Evolutionary conservation across 208 protist genomes (phyloP).

Genomic region (Trichomonas gallinae): DNA sequence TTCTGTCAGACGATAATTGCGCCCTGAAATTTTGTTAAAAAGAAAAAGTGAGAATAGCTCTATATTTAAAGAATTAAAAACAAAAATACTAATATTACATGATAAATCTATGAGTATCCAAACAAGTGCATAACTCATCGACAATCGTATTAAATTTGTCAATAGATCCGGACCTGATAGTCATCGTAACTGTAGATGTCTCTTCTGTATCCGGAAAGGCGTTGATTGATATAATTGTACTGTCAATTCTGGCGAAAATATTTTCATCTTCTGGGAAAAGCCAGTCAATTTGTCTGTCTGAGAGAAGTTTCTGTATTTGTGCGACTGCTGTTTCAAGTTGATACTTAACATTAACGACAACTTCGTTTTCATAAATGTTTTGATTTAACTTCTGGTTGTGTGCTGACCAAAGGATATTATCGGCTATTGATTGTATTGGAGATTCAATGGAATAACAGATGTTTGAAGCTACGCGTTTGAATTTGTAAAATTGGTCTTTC

Average conservation of each 20-base stretch:
- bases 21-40: too few species aligned
- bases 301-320: neutral
- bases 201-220: neutral
- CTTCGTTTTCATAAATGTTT: neutral
- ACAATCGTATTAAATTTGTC: neutral
- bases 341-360: neutral
- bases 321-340: neutral
- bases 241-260: neutral
- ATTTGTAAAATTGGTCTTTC: neutral
- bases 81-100: neutral
- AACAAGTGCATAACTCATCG: neutral
- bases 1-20: too few species aligned
- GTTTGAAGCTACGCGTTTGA: neutral
- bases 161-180: neutral
- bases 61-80: neutral
- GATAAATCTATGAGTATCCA: neutral
- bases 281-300: neutral
- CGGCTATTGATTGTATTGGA: neutral
- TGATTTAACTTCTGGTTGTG: neutral
- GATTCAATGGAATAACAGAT: neutral
- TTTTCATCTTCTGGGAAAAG: neutral
- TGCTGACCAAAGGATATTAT: neutral
- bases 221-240: neutral
- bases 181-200: neutral
- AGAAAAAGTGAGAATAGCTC: too few species aligned